These are phyloP conservation scores for Pyrus pyrifolia DNA, from an alignment of 306 rosid species.

Conservation along the genomic window DNA sequence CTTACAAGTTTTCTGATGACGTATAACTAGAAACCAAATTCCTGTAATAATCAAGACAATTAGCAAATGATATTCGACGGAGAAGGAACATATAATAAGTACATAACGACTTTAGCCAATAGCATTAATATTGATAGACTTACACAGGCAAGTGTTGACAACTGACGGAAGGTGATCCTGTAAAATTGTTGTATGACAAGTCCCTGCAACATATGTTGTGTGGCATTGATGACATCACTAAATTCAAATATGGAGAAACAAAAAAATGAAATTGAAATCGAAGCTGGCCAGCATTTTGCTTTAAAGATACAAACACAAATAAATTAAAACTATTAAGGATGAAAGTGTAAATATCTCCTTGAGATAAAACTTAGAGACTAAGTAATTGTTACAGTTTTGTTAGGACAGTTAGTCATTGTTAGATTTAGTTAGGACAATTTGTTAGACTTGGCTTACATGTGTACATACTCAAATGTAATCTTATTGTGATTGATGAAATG, in stretches of 20 bases:
- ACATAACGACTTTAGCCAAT: background rate
- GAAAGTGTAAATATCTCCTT: too few species aligned
- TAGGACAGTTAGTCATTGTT: too few species aligned
- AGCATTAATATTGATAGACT: slow-evolving; percentile 21
- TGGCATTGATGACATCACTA: slow-evolving; percentile 3
- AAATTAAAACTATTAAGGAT: background rate
- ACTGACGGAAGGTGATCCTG: slow-evolving; percentile 3
- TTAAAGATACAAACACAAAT: background rate
- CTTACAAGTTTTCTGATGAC: slow-evolving; percentile 35
- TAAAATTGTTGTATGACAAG: slow-evolving; percentile 76
- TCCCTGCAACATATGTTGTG: slow-evolving; percentile 45
- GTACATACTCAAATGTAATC: too few species aligned
- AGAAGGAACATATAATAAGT: background rate
- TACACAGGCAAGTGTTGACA: slow-evolving; percentile 45
- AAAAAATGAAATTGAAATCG: background rate
- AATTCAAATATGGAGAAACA: background rate
- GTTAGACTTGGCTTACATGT: too few species aligned
- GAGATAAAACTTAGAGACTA: too few species aligned
- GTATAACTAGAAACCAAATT: slow-evolving; percentile 64
- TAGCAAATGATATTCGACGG: background rate
- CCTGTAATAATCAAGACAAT: slow-evolving; percentile 26
- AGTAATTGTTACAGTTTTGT: too few species aligned
- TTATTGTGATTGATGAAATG: too few species aligned
- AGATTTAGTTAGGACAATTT: too few species aligned
- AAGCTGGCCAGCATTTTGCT: background rate